phyloP scores from a whole-genome alignment of 345 rosid species.

The Eucalyptus erythrocorys region DNA sequence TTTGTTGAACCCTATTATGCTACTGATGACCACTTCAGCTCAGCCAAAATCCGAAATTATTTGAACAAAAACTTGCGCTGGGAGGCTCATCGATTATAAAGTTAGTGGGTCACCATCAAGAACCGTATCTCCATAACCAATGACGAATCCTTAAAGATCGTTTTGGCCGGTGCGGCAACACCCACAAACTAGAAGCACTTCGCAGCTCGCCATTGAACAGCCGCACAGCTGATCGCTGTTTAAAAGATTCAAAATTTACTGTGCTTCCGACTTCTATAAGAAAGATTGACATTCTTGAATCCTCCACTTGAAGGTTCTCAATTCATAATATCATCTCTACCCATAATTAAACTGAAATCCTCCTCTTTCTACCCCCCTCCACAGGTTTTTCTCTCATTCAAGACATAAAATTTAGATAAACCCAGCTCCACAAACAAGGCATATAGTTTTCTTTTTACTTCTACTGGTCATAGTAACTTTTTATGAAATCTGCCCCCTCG shows the following conservation, averaged over 20 bases:
- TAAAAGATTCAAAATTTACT: neutral
- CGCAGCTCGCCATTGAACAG: neutral
- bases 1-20: neutral
- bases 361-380: neutral
- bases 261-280: neutral
- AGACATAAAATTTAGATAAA: neutral
- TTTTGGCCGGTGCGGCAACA: neutral
- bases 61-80: neutral
- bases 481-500: too few species aligned
- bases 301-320: neutral
- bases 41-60: neutral
- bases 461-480: too few species aligned
- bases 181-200: neutral
- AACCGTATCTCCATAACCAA: neutral
- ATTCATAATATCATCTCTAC: neutral
- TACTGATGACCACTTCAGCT: neutral
- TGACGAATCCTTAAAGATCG: neutral
- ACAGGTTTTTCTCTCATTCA: neutral
- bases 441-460: too few species aligned
- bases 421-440: too few species aligned
- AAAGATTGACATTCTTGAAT: neutral
- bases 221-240: neutral
- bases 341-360: neutral
- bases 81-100: neutral
- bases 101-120: neutral